phyloP scores from a whole-genome alignment of 345 rosid species.

The Eucalyptus leucophloia region DNA sequence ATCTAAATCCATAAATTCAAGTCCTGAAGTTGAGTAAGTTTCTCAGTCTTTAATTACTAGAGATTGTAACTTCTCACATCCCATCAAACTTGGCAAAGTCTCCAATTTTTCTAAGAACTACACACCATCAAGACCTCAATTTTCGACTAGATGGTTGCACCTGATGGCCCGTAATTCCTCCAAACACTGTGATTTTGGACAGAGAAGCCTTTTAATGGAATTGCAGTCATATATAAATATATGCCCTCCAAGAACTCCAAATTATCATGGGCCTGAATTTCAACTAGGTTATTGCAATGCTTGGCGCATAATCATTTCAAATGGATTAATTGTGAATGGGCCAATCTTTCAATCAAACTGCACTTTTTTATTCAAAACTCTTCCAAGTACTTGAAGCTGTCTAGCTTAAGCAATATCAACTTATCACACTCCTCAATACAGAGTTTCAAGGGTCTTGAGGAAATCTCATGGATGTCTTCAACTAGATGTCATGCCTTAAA shows the following conservation, averaged over 20 bases:
- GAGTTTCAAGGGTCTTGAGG: neutral
- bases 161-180: accelerated
- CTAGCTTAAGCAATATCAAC: neutral
- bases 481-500: neutral
- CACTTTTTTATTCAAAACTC: too few relatives aligned
- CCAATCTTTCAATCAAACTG: neutral
- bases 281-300: neutral
- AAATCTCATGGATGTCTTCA: neutral
- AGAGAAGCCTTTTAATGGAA: neutral
- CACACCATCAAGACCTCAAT: accelerated
- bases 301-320: accelerated
- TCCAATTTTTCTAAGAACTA: neutral
- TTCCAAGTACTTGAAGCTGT: too few relatives aligned
- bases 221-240: neutral
- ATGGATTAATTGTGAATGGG: neutral
- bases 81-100: neutral
- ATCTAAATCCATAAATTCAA: neutral
- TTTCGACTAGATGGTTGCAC: neutral
- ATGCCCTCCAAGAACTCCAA: neutral
- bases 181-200: neutral
- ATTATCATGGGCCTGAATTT: neutral
- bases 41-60: neutral
- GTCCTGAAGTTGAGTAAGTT: neutral
- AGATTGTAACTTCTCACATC: neutral
- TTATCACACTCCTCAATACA: too few relatives aligned